phyloP scores from a whole-genome alignment of 2,329 filamentous ascomycete species.

The Seiridium unicorne region DNA sequence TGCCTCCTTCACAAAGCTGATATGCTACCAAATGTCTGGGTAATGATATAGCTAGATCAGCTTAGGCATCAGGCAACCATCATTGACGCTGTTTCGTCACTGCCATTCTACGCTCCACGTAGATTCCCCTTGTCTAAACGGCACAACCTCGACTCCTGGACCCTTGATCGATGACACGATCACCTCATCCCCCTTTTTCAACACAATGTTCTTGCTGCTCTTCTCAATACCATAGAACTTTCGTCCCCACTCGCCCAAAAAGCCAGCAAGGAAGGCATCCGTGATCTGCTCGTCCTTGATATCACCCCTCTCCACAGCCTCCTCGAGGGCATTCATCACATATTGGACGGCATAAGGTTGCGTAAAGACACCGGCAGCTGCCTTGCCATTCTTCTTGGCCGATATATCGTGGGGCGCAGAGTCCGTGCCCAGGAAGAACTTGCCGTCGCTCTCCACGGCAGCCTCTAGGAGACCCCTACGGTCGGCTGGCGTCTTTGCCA shows the following conservation, averaged over 20 bases:
- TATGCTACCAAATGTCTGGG: no score
- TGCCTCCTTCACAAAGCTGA: neutral
- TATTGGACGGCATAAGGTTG: constrained; percentile 61
- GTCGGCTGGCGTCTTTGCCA: constrained; percentile 54
- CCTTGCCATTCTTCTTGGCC: constrained; percentile 56
- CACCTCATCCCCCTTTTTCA: constrained; percentile 32
- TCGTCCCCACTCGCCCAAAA: constrained; percentile 27
- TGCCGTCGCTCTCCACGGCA: constrained; percentile 55
- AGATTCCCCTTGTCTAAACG: constrained; percentile 61
- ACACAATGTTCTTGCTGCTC: constrained; percentile 8
- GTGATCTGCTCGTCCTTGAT: constrained; percentile 26
- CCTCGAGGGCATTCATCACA: constrained; percentile 57
- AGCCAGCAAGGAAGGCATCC: constrained; percentile 24
- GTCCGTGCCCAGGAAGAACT: constrained; percentile 75
- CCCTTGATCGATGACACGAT: constrained; percentile 54
- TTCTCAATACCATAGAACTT: constrained; percentile 18
- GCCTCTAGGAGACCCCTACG: constrained; percentile 70
- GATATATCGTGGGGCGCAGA: constrained; percentile 62
- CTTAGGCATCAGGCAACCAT: neutral
- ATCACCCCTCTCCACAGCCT: constrained; percentile 34
- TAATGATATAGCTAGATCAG: no score
- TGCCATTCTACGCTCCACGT: constrained; percentile 54
- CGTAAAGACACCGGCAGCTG: constrained; percentile 75
- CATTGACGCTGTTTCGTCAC: constrained; percentile 12
- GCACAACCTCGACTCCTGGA: constrained; percentile 60